These are phyloP conservation scores for Epichloe scottii DNA, from an alignment of 2,329 filamentous ascomycete species.

Conservation along the genomic window DNA sequence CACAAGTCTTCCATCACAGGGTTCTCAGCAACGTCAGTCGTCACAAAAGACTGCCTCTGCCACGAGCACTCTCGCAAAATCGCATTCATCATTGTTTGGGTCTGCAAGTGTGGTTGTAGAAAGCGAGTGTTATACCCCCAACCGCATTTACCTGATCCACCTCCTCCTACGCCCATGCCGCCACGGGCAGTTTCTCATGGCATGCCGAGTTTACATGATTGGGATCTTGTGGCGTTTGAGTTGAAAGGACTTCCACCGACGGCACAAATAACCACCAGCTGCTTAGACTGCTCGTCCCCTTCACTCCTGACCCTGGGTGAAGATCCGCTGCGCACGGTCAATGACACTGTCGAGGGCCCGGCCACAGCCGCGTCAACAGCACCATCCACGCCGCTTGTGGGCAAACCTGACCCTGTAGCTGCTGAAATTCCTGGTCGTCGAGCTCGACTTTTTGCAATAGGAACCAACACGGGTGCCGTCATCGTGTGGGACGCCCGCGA, in stretches of 20 bases:
- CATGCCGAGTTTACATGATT: conserved; percentile 17
- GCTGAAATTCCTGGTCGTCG: conserved; percentile 72
- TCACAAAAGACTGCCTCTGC: not conserved
- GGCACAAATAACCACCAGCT: conserved; percentile 54
- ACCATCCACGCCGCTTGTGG: not conserved
- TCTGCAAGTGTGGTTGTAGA: conserved; percentile 2
- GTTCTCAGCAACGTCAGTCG: conserved; percentile 1
- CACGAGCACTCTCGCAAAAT: conserved; percentile 1
- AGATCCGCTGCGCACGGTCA: conserved; percentile 48
- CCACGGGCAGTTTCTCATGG: conserved; percentile 4
- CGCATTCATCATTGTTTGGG: conserved; percentile 20
- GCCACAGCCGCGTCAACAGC: conserved; percentile 21
- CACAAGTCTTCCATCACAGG: conserved; percentile 8
- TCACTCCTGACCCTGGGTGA: conserved; percentile 61
- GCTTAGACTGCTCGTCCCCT: conserved; percentile 63
- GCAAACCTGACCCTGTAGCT: conserved; percentile 22
- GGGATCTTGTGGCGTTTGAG: conserved; percentile 16
- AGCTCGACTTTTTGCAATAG: conserved; percentile 67
- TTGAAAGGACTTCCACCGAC: conserved; percentile 47
- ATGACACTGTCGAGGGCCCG: conserved; percentile 37
- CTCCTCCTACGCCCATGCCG: conserved; percentile 13
- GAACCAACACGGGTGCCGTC: conserved; percentile 66
- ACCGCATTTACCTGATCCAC: conserved; percentile 11
- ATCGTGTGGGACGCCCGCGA: conserved; percentile 78
- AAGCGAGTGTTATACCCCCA: conserved; percentile 7